Evolutionary conservation across 2,329 filamentous ascomycete genomes (phyloP).

Genomic region (Cladosporium oxysporum): DNA sequence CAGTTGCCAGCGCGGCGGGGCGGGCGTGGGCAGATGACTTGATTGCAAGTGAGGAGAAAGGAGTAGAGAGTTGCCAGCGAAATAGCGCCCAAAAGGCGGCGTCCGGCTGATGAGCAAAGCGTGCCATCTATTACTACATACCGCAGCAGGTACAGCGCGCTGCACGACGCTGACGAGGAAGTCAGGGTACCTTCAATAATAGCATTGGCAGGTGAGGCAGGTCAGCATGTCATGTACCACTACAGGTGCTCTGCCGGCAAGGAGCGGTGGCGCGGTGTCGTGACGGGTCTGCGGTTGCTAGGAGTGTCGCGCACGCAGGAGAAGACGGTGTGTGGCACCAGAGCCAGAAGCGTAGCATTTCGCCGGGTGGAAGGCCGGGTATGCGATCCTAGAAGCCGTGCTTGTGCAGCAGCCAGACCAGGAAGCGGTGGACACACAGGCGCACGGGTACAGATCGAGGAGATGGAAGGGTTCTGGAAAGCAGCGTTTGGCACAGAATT

Average conservation of each 20-base stretch:
- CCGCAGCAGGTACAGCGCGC: slow-evolving; percentile 1
- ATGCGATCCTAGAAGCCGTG: slow-evolving; percentile 17
- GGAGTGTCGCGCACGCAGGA: slow-evolving; percentile 1
- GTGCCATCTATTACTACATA: slow-evolving; percentile 1
- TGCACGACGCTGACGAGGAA: slow-evolving; percentile 15
- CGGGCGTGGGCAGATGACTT: slow-evolving; percentile 14
- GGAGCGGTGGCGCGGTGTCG: slow-evolving; percentile 14
- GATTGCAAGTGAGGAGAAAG: neutral
- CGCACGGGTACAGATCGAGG: neutral
- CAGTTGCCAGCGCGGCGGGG: neutral
- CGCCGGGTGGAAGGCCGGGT: slow-evolving; percentile 9
- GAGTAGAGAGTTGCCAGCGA: slow-evolving; percentile 7
- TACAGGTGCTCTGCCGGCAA: slow-evolving; percentile 3
- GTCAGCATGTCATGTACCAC: slow-evolving; percentile 19
- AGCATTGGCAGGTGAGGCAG: slow-evolving; percentile 2
- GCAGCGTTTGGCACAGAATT: neutral
- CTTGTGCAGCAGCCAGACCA: slow-evolving; percentile 3
- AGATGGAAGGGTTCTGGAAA: slow-evolving; percentile 13
- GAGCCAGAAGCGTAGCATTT: slow-evolving; percentile 6
- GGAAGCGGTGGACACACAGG: slow-evolving; percentile 7
- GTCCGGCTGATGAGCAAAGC: slow-evolving; percentile 14
- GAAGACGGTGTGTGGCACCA: slow-evolving; percentile 16
- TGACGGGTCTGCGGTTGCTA: slow-evolving; percentile 9
- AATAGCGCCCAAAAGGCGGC: neutral
- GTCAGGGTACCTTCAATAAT: neutral